A percentile compares a stretch with the other conserved stretches of the same genome.
Conservation (phyloP, 164 flowering plant species). For the Stephania japonica region DNA sequence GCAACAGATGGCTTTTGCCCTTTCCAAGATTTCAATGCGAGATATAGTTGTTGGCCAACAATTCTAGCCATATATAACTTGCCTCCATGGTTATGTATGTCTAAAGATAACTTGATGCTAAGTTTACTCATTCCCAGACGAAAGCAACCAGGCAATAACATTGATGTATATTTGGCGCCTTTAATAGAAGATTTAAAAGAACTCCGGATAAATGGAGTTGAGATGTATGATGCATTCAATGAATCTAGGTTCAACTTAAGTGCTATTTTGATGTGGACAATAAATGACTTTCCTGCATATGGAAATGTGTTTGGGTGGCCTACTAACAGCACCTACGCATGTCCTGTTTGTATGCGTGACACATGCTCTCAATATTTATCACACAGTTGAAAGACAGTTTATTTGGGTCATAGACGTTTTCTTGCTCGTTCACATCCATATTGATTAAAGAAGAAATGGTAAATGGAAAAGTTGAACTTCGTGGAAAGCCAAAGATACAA, state of each 20-base stretch:
- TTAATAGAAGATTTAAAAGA: not conserved
- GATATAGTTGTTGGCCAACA: not conserved
- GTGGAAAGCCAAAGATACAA: too few species aligned
- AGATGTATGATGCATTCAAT: not conserved
- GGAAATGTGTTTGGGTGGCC: not conserved
- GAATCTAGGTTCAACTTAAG: not conserved
- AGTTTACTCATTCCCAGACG: not conserved
- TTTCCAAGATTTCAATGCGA: not conserved
- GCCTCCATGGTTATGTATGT: not conserved
- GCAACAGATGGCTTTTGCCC: not conserved
- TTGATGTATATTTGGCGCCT: not conserved
- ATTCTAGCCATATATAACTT: not conserved
- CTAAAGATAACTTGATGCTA: not conserved
- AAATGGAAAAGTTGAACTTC: not conserved
- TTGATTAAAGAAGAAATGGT: not conserved
- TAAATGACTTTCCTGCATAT: not conserved
- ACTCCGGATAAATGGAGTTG: too few species aligned
- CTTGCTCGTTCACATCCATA: too few species aligned
- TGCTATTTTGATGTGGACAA: not conserved
- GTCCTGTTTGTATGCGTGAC: not conserved
- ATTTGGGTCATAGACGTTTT: too few species aligned
- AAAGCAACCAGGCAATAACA: not conserved
- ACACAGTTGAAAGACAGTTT: too few species aligned
- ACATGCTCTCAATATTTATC: too few species aligned
- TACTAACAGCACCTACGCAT: not conserved